phyloP scores from a whole-genome alignment of 2,329 filamentous ascomycete species.

The Beauveria asiatica region DNA sequence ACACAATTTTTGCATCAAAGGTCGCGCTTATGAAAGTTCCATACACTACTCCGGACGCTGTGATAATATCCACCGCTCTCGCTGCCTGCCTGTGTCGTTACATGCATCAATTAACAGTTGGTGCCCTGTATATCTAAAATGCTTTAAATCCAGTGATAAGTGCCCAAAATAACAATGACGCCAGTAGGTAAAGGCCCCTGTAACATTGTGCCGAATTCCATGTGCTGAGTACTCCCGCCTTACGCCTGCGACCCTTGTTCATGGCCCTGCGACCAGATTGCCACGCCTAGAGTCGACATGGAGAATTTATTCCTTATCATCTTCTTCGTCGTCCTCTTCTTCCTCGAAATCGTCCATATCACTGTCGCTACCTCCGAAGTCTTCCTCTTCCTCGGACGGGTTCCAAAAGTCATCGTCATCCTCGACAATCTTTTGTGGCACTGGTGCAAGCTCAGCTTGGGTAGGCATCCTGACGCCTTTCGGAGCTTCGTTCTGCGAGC shows the following conservation, averaged over 20 bases:
- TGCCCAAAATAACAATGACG: neutral
- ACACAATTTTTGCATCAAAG: no score
- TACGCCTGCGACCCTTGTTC: neutral
- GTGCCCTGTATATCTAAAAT: slow-evolving; percentile 8
- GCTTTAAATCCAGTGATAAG: slow-evolving; percentile 3
- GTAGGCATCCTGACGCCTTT: slow-evolving; percentile 75
- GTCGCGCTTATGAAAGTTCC: no score
- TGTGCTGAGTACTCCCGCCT: neutral
- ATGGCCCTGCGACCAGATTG: neutral
- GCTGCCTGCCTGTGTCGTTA: neutral
- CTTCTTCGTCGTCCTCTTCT: slow-evolving; percentile 48
- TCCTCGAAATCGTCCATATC: slow-evolving; percentile 55
- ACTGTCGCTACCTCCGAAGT: slow-evolving; percentile 68
- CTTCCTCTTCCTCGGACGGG: slow-evolving; percentile 65
- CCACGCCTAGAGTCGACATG: slow-evolving; percentile 9
- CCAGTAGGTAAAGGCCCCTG: neutral
- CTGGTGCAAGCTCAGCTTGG: slow-evolving; percentile 51
- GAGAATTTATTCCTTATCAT: slow-evolving; percentile 41
- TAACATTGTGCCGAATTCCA: neutral
- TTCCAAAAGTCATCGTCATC: slow-evolving; percentile 79
- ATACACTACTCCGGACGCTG: no score
- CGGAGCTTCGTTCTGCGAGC: slow-evolving; percentile 73
- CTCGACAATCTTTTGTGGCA: slow-evolving; percentile 50
- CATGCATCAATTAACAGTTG: neutral
- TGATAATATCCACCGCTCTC: neutral